Conservation (phyloP, 345 rosid genomes). For the Gossypium raimondii region DNA sequence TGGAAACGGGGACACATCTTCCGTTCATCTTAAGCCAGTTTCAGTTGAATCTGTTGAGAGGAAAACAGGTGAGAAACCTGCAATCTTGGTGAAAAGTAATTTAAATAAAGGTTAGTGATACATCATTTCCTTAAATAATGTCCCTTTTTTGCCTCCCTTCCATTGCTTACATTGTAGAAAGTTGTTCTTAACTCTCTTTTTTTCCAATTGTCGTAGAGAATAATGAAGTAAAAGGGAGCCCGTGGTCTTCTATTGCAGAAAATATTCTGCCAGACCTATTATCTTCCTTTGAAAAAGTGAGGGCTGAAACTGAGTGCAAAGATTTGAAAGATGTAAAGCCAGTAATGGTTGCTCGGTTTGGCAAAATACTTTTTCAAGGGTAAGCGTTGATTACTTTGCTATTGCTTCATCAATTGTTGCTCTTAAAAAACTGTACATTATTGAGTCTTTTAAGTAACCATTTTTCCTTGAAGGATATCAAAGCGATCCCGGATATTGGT, state of each 20-base stretch:
- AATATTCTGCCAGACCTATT: constrained; percentile 43
- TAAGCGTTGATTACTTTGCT: constrained; percentile 21
- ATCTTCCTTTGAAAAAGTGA: constrained; percentile 32
- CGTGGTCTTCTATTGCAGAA: constrained; percentile 44
- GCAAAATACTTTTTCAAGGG: constrained; percentile 46
- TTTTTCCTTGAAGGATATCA: not conserved
- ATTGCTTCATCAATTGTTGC: constrained; percentile 8
- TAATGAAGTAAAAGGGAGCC: constrained; percentile 20
- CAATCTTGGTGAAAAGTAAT: constrained; percentile 31
- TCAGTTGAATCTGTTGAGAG: constrained; percentile 29
- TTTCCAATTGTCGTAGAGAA: constrained; percentile 7
- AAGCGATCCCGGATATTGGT: not conserved
- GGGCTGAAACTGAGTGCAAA: constrained; percentile 21
- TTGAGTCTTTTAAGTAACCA: not conserved
- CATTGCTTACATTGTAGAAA: constrained; percentile 11
- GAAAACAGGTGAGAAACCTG: constrained; percentile 29
- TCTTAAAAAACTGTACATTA: not conserved
- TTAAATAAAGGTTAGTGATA: constrained; percentile 26
- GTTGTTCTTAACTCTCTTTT: not conserved
- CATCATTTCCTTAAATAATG: not conserved
- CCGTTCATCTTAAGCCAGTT: constrained; percentile 30
- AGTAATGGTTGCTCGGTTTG: constrained; percentile 52
- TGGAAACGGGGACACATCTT: constrained; percentile 30
- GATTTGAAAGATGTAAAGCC: constrained; percentile 29
- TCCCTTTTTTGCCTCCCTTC: not conserved